Conservation (phyloP, 768 basidiomycete species). For the Pisolithus tinctorius region DNA sequence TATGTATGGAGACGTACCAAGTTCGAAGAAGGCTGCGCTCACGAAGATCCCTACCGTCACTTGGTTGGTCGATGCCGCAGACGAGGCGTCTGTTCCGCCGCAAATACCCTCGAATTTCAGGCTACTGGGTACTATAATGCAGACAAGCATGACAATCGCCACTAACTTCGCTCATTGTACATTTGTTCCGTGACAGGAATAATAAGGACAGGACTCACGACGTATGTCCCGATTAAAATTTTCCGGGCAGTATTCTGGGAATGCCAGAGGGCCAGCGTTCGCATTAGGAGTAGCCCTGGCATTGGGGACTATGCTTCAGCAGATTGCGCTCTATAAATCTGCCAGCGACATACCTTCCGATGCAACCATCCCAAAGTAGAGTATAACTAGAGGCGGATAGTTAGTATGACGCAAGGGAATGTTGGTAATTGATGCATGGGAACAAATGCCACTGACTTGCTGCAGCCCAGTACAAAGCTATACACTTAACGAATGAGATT, state of each 20-base stretch:
- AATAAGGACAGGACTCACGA: background rate
- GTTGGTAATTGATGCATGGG: background rate
- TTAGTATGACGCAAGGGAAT: background rate
- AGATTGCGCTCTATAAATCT: background rate
- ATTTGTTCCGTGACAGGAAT: background rate
- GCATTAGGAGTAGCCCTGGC: slow-evolving; percentile 6
- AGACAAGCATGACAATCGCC: slow-evolving; percentile 3
- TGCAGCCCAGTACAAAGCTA: background rate
- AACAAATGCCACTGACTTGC: background rate
- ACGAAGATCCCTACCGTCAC: slow-evolving; percentile 5
- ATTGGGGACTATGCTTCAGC: background rate
- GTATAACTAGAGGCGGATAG: background rate
- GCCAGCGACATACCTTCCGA: slow-evolving; percentile 1
- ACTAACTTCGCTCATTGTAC: background rate
- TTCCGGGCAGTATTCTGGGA: background rate
- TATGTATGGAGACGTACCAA: background rate
- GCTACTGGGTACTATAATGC: background rate
- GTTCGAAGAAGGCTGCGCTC: slow-evolving; percentile 4
- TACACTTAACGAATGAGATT: background rate
- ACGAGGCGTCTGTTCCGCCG: background rate
- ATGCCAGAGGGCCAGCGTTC: slow-evolving; percentile 7
- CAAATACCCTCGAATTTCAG: slow-evolving; percentile 2
- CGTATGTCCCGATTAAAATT: background rate
- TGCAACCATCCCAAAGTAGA: slow-evolving; percentile 2
- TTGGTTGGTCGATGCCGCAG: background rate